phyloP scores from a whole-genome alignment of 441 rosid species.

The Adansonia rubrostipa region DNA sequence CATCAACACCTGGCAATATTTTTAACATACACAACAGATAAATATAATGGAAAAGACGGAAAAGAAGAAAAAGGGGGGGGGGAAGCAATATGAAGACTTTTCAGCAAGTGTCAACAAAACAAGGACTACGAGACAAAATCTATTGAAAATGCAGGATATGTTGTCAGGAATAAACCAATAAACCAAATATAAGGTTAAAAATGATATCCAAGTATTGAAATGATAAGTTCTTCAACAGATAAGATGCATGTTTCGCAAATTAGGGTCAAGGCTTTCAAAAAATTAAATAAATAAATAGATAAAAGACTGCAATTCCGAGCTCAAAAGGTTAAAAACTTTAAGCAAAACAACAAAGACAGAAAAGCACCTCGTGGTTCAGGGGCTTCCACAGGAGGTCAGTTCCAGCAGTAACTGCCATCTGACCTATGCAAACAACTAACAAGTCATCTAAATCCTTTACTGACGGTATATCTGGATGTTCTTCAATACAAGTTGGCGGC shows the following conservation, averaged over 20 bases:
- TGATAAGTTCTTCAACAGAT: background rate
- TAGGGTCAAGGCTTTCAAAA: background rate
- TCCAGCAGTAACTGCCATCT: conserved; percentile 93
- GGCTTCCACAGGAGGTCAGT: conserved; percentile 95
- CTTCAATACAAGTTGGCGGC: conserved; percentile 64
- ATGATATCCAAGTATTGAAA: background rate
- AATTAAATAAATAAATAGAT: background rate
- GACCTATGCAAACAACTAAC: conserved; percentile 81
- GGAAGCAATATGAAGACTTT: background rate
- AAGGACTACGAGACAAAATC: background rate
- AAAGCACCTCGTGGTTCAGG: conserved; percentile 85
- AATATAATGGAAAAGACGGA: background rate
- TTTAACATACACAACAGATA: background rate
- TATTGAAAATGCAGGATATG: background rate
- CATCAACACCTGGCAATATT: conserved; percentile 67
- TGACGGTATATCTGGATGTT: conserved; percentile 62
- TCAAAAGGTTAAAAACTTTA: background rate
- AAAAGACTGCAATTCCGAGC: background rate
- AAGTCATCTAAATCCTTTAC: conserved; percentile 76
- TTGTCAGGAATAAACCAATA: no score
- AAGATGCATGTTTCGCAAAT: background rate
- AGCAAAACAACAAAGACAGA: background rate
- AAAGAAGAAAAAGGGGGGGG: background rate
- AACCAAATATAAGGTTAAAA: no score
- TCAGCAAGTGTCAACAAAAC: background rate